A percentile compares a stretch with the other conserved stretches of the same genome.
Evolutionary conservation across 1,284 basidiomycete species (phyloP).

Genomic region (Boletus chippewaensis): DNA sequence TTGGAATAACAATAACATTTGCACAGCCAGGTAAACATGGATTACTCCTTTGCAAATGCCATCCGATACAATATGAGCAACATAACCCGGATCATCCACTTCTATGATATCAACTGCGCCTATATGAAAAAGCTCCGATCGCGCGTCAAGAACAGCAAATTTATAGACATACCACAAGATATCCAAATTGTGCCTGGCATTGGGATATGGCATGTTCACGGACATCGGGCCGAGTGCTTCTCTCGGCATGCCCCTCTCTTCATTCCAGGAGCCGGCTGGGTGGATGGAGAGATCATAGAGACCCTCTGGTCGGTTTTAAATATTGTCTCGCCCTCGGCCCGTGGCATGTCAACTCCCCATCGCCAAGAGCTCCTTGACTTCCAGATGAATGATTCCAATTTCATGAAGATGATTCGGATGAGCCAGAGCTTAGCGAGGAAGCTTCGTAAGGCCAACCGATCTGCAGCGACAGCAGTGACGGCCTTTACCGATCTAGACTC

Average conservation of each 20-base stretch:
- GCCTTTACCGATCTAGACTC: background rate
- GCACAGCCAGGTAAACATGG: constrained; percentile 6
- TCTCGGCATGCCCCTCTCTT: background rate
- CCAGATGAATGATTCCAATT: constrained; percentile 15
- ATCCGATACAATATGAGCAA: constrained; percentile 1
- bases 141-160: too few species aligned
- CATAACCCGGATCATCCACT: background rate
- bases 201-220: constrained; percentile 13
- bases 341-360: constrained; percentile 1
- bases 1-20: too few species aligned
- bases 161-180: background rate
- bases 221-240: constrained; percentile 9
- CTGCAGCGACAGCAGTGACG: background rate
- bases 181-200: constrained; percentile 1
- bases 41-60: constrained; percentile 15
- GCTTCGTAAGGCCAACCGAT: background rate
- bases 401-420: constrained; percentile 10
- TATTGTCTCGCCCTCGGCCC: background rate
- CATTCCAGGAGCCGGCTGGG: background rate
- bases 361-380: background rate
- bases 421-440: background rate
- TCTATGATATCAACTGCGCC: constrained; percentile 16
- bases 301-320: constrained; percentile 6
- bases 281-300: background rate
- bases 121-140: constrained; percentile 6